phyloP scores from a whole-genome alignment of 345 rosid species.

The Populus ilicifolia region DNA sequence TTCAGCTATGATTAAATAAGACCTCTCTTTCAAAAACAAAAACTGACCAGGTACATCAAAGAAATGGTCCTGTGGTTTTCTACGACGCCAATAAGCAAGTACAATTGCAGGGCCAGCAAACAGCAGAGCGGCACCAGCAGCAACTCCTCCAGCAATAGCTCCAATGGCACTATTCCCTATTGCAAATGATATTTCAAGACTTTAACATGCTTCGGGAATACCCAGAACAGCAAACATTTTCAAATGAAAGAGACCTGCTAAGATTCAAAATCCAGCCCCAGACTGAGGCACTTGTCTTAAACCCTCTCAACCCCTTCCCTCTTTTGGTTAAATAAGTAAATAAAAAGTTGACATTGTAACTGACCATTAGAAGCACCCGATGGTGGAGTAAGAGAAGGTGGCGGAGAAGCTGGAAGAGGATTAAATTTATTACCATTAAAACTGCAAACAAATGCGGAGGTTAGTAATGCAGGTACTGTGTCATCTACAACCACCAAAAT shows the following conservation, averaged over 20 bases:
- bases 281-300: not conserved
- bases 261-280: not conserved
- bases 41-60: conserved; percentile 92
- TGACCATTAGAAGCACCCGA: conserved; percentile 33
- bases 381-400: conserved; percentile 45
- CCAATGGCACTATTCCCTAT: conserved; percentile 66
- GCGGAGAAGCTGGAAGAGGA: conserved; percentile 35
- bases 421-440: conserved; percentile 40
- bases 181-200: conserved; percentile 15
- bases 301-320: not conserved
- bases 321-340: not conserved
- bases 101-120: conserved; percentile 91
- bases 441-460: conserved; percentile 44
- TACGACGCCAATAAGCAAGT: conserved; percentile 67
- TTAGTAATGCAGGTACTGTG: conserved; percentile 21
- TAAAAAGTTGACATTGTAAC: conserved; percentile 35
- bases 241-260: not conserved
- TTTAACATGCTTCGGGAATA: not conserved
- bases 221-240: not conserved
- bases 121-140: conserved; percentile 91
- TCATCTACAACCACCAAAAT: conserved; percentile 9
- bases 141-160: conserved; percentile 95
- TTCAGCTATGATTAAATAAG: conserved; percentile 2
- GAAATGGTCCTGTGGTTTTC: conserved; percentile 82
- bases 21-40: conserved; percentile 4